A percentile compares a stretch with the other conserved stretches of the same genome.
Evolutionary conservation across 179 eudicot genomes (phyloP).

Genomic region (Patellifolia procumbens): DNA sequence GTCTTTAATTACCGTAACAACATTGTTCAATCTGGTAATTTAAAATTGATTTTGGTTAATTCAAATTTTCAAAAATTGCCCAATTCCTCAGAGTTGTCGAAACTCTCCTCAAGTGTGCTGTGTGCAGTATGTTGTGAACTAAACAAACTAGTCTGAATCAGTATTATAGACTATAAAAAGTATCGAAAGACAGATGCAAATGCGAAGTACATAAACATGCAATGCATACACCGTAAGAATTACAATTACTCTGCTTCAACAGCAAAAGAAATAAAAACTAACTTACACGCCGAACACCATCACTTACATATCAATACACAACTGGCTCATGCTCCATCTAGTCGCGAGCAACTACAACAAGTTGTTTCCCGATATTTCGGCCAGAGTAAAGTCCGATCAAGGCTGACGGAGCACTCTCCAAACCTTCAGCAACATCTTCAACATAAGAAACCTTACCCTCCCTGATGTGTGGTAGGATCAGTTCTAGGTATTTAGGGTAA

Average conservation of each 20-base stretch:
- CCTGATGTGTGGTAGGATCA: slow-evolving; percentile 43
- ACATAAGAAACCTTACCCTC: slow-evolving; percentile 46
- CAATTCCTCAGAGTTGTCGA: no score
- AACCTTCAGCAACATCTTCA: slow-evolving; percentile 59
- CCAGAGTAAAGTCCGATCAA: slow-evolving; percentile 52
- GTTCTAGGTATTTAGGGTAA: slow-evolving; percentile 23
- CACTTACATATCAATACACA: not conserved
- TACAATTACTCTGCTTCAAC: not conserved
- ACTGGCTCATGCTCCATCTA: no score
- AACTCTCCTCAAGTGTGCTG: no score
- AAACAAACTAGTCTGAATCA: no score
- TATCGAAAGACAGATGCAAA: no score
- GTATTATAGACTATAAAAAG: no score
- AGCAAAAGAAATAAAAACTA: not conserved
- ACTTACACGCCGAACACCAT: not conserved
- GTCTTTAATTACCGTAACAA: no score
- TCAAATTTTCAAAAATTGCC: no score
- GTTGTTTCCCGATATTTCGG: slow-evolving; percentile 54
- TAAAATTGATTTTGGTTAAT: no score
- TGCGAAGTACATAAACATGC: not conserved
- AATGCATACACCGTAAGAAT: not conserved
- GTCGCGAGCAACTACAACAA: slow-evolving; percentile 45
- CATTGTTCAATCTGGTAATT: no score
- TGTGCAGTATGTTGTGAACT: no score
- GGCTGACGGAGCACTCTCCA: slow-evolving; percentile 59